Evolutionary conservation across 177 flowering plant genomes (phyloP).

Genomic region (Vitis hybrid): DNA sequence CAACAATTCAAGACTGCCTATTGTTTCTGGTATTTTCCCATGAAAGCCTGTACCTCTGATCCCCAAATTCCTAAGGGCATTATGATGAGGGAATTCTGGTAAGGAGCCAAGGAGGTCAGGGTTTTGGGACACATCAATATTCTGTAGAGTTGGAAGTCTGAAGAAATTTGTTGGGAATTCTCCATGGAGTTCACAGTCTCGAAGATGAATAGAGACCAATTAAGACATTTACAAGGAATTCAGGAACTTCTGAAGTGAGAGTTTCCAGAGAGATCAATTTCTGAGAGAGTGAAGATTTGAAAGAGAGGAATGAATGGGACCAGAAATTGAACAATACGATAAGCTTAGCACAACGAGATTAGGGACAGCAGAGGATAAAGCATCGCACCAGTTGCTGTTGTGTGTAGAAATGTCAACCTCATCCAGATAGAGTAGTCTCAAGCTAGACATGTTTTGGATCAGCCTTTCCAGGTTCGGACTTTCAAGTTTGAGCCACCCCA

Average conservation of each 20-base stretch:
- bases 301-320: neutral
- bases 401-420: neutral
- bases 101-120: neutral
- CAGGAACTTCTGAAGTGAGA: neutral
- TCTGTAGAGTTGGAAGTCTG: neutral
- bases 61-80: too few species aligned
- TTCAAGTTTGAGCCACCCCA: too few species aligned
- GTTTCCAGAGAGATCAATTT: neutral
- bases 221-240: neutral
- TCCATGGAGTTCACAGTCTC: neutral
- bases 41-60: neutral
- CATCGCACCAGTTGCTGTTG: neutral
- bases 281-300: neutral
- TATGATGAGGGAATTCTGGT: neutral
- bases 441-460: neutral
- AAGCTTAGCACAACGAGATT: neutral
- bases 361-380: neutral
- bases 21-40: too few species aligned
- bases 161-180: neutral
- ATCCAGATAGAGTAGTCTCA: neutral
- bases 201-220: neutral
- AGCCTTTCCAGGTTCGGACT: neutral
- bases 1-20: too few species aligned
- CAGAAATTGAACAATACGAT: neutral
- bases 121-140: neutral